Conservation (phyloP, 805 yeast species). For the Lachancea fermentati region DNA sequence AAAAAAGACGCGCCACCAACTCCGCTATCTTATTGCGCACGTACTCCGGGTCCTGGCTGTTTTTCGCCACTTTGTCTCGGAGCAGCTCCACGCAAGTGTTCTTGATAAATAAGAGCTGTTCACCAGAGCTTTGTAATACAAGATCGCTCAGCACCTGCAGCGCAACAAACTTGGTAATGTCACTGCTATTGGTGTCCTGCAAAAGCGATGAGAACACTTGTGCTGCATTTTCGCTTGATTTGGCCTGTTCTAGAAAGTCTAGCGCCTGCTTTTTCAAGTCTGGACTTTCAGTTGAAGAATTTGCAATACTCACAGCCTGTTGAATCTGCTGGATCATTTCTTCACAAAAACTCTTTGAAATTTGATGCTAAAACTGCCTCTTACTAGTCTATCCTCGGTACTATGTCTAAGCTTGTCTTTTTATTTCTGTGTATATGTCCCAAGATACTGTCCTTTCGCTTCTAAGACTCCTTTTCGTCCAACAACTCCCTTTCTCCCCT, state of each 20-base stretch:
- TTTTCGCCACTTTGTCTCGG: slow-evolving; percentile 17
- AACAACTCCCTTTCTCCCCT: neutral
- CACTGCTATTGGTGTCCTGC: slow-evolving; percentile 22
- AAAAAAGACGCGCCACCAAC: slow-evolving; percentile 29
- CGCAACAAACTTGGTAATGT: slow-evolving; percentile 29
- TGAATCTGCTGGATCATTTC: slow-evolving; percentile 50
- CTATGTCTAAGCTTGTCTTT: neutral
- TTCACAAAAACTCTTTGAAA: neutral
- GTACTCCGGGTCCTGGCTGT: slow-evolving; percentile 27
- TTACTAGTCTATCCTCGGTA: neutral
- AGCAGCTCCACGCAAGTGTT: slow-evolving; percentile 20
- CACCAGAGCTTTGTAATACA: slow-evolving; percentile 10
- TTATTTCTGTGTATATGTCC: neutral
- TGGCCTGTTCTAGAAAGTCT: slow-evolving; percentile 28
- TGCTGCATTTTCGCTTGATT: slow-evolving; percentile 23
- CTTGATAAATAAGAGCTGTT: slow-evolving; percentile 21
- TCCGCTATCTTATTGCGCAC: slow-evolving; percentile 32
- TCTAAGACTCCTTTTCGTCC: neutral
- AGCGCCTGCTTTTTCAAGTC: slow-evolving; percentile 52
- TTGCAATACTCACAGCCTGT: slow-evolving; percentile 83
- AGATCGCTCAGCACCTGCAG: slow-evolving; percentile 29
- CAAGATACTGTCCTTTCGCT: neutral
- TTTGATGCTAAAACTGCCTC: neutral
- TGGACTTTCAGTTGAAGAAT: slow-evolving; percentile 60
- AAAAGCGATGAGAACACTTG: slow-evolving; percentile 24